Base-by-base conservation (phyloP, 768 basidiomycete species). In the Lactarius evosmus region DNA sequence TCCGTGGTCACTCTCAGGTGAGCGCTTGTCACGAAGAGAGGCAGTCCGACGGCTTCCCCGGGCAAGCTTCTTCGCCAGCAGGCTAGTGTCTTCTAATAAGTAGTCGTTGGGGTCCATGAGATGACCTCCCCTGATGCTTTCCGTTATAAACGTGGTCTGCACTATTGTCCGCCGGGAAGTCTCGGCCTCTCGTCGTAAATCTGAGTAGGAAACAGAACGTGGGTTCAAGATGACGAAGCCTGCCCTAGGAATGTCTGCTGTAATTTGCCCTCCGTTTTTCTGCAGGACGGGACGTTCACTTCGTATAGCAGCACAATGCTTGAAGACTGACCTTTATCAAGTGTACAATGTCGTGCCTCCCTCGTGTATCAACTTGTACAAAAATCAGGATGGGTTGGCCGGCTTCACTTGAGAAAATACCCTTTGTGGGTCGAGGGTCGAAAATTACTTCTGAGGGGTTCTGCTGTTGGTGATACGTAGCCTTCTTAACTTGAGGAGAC, bases 211-310 rank as follows among this genome's bases (percentile, higher is more conserved):
- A 67, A 78, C 80, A 19, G 83, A 81, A 29, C 79, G 78, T 22
- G 79, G 72, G 56, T 80, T 81, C 41, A 91, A 75, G 38, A 92
- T 78, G 14, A 81, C 78, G 70, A 82, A 88, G 70, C 88, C 83
- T 7, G 88, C 88, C 14, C 78, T 75, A 9, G 75, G 72, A n/a
- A 83, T 79, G 38, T 79, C 78, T 27, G 78, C 77, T 12, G 78
- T 79, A 56, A 89, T 84, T 64, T 72, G 79, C 9, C 89, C 89
- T 11, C 85, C 87, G 63, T 87, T 78, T 81, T 79, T 86, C 89
- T 92, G 70, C 12, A 16, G 49, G 30, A 46, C 14, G 34, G 49
- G 30, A 46, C 14, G 34, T 61, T 56, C 32, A 40, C 8, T 17
- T 61, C 50, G 17, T 33, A 33, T 6, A 30, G 50, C 22, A 8